phyloP scores from a whole-genome alignment of 208 protist species.

The Acanthamoeba lenticulata region DNA sequence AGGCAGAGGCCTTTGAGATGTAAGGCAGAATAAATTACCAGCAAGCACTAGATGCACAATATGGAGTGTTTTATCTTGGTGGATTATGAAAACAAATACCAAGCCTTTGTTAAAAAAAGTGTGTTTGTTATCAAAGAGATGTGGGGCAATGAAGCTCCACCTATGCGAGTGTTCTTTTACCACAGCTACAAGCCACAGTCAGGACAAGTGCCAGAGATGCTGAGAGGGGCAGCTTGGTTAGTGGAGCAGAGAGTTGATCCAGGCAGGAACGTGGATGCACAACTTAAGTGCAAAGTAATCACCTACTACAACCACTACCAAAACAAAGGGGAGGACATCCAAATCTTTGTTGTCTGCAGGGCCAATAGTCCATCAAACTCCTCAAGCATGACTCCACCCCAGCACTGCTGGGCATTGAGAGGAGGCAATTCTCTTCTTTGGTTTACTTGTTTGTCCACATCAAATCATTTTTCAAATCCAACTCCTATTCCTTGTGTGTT shows the following conservation, averaged over 20 bases:
- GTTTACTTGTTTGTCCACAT: no score
- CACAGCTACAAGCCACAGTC: background rate
- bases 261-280: background rate
- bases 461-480: no score
- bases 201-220: background rate
- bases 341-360: no score
- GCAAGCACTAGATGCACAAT: no score
- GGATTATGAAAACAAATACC: slow-evolving; percentile 21
- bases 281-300: background rate
- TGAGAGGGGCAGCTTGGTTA: background rate
- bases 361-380: no score
- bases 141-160: background rate
- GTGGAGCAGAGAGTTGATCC: background rate
- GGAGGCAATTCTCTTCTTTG: no score
- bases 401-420: no score
- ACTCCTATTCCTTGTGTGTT: no score
- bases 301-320: background rate
- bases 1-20: background rate
- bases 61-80: background rate
- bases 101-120: background rate
- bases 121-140: background rate
- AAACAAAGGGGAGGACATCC: background rate
- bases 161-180: background rate
- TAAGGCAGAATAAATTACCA: no score
- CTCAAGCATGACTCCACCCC: no score